phyloP scores from a whole-genome alignment of 441 rosid species.

The Melastoma candidum region DNA sequence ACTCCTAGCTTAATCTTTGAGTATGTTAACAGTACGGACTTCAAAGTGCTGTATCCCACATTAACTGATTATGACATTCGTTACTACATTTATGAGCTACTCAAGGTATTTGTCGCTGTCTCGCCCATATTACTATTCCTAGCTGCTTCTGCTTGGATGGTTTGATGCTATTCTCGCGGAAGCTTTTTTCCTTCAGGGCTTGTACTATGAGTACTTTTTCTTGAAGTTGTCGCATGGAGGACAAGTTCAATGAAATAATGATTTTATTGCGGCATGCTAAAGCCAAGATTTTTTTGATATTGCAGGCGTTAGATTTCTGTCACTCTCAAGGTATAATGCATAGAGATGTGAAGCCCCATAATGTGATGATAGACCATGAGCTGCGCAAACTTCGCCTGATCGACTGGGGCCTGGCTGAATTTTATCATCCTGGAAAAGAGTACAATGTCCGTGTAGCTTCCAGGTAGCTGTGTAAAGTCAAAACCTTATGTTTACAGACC shows the following conservation, averaged over 20 bases:
- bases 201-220: too few relatives aligned
- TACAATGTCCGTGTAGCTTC: conserved; percentile 95
- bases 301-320: conserved; percentile 90
- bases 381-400: conserved; percentile 89
- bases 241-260: too few relatives aligned
- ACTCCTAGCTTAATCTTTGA: conserved; percentile 95
- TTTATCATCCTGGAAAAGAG: conserved; percentile 91
- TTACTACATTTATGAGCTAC: conserved; percentile 89
- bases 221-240: too few relatives aligned
- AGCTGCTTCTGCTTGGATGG: too few relatives aligned
- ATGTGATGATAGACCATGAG: conserved; percentile 97
- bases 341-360: conserved; percentile 96
- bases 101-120: conserved; percentile 45
- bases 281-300: conserved; percentile 4
- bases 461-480: conserved; percentile 34
- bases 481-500: neutral
- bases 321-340: conserved; percentile 99
- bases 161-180: too few relatives aligned
- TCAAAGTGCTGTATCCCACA: conserved; percentile 88
- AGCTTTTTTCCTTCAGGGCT: too few relatives aligned
- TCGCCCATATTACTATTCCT: neutral
- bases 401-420: conserved; percentile 98
- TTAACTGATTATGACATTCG: conserved; percentile 94
- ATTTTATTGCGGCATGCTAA: too few relatives aligned
- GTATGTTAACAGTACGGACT: conserved; percentile 87